Base-by-base conservation (phyloP, 2,329 filamentous ascomycete species). In the Fusarium heterosporum region DNA sequence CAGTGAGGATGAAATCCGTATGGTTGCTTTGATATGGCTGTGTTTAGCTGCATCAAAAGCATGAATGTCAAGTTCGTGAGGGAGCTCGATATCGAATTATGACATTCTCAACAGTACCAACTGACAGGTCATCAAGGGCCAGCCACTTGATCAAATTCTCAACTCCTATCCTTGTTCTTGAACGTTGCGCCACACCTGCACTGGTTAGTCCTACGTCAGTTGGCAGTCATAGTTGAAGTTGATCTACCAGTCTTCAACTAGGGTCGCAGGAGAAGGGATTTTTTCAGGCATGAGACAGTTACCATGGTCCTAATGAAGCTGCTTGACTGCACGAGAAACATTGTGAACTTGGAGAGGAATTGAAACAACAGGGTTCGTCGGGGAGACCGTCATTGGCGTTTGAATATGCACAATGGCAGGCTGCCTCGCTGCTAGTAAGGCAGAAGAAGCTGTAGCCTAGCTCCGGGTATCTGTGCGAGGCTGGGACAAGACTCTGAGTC, bases 361-460 rank as follows among this genome's bases (percentile, higher is more conserved):
- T 17, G 50, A 34, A 41, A 19, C 58, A 32, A 19, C 54, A 63
- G 47, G 28, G 49, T 52, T 45, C 49, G 55, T 57, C 49, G 61
- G 60, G 17, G 25, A 54, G 45, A 32, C 54, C 59, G 60, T 53
- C 46, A 73, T 70, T 73, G 65, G 67, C 52, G 45, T 54, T 50
- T 25, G 19, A 29, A 47, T 29, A 70, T 58, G 64, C 68, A 72
- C 14, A 22, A 59, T 26, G 19, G 57, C 53, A 73, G 71, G 71
- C 71, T 71, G 30, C 69, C 68, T 57, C 49, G 61, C 40, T 52
- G 30, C 62, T 61, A 67, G 49, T 43, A 56, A 72, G 67, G 67
- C 69, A 71, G 69, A 66, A 70, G 61, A 40, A 43, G 42, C 61
- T 71, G 66, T 25, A 73, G 71, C 71, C 71, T 73, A 55, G 62